These are phyloP conservation scores for Podospora comata DNA, from an alignment of 495 filamentous ascomycete genomes.

Conservation along the genomic window DNA sequence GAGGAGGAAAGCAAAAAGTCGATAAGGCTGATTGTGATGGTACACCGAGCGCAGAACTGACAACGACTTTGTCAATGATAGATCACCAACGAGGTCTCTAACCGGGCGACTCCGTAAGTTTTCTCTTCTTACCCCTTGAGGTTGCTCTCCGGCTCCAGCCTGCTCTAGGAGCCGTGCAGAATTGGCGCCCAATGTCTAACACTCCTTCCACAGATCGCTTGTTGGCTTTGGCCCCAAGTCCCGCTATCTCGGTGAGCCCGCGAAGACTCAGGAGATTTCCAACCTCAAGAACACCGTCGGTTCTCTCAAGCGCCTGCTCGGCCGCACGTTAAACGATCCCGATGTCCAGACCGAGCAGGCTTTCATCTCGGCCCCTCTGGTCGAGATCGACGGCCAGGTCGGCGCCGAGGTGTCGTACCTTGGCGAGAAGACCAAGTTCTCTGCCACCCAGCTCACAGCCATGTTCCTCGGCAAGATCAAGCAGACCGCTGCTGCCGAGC, in stretches of 20 bases:
- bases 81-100: constrained; percentile 99
- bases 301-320: constrained; percentile 87
- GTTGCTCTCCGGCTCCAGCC: background rate
- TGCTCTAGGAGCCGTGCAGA: background rate
- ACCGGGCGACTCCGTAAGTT: constrained; percentile 94
- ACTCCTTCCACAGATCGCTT: constrained; percentile 60
- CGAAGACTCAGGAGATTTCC: constrained; percentile 98
- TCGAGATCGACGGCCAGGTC: constrained; percentile 89
- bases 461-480: constrained; percentile 97
- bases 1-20: constrained; percentile 3
- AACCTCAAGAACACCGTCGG: constrained; percentile 98
- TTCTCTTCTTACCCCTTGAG: constrained; percentile 2
- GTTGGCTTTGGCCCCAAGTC: constrained; percentile 93
- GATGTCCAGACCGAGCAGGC: constrained; percentile 89
- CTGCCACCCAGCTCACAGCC: constrained; percentile 82
- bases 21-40: constrained; percentile 5
- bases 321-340: constrained; percentile 80
- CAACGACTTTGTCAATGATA: constrained; percentile 33
- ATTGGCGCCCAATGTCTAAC: constrained; percentile 6
- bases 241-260: constrained; percentile 88
- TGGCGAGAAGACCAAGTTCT: constrained; percentile 91
- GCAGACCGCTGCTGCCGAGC: constrained; percentile 77
- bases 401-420: constrained; percentile 93
- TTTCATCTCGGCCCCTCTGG: constrained; percentile 80
- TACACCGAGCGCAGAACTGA: constrained; percentile 13